phyloP scores from a whole-genome alignment of 805 yeast species.

The Candida broadrunensis region DNA sequence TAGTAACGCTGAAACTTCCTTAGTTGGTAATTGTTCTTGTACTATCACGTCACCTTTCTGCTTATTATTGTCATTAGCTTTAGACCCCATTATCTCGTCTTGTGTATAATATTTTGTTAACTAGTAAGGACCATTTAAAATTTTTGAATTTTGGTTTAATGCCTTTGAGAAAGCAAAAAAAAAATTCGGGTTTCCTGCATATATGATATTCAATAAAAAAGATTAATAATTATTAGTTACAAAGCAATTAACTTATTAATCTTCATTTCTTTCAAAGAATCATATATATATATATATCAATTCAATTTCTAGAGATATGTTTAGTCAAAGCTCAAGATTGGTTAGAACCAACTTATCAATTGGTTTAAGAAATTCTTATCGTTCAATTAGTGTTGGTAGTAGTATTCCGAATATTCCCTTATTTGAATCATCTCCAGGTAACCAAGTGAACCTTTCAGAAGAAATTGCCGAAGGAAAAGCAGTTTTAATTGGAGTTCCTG shows the following conservation, averaged over 20 bases:
- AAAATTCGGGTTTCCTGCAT: too few relatives aligned
- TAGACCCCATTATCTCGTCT: too few relatives aligned
- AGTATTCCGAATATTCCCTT: constrained; percentile 56
- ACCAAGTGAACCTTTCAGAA: constrained; percentile 53
- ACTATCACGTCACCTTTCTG: constrained; percentile 1
- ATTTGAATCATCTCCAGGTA: constrained; percentile 64
- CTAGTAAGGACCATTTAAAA: too few relatives aligned
- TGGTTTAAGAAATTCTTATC: background rate
- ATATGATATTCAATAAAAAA: too few relatives aligned
- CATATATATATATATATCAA: too few relatives aligned
- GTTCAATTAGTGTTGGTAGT: constrained; percentile 46
- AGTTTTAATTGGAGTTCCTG: constrained; percentile 40
- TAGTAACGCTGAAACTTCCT: constrained; percentile 56
- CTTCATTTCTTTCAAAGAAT: too few relatives aligned
- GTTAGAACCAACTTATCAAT: background rate
- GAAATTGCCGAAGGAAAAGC: constrained; percentile 34
- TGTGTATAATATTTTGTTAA: too few relatives aligned
- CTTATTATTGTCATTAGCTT: too few relatives aligned
- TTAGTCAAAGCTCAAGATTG: background rate
- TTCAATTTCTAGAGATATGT: background rate
- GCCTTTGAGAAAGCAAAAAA: too few relatives aligned
- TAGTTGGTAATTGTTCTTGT: constrained; percentile 38
- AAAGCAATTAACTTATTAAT: too few relatives aligned
- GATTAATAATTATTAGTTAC: too few relatives aligned
- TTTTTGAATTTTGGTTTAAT: too few relatives aligned